phyloP scores from a whole-genome alignment of 2,329 filamentous ascomycete species.

The Alternaria sp. region DNA sequence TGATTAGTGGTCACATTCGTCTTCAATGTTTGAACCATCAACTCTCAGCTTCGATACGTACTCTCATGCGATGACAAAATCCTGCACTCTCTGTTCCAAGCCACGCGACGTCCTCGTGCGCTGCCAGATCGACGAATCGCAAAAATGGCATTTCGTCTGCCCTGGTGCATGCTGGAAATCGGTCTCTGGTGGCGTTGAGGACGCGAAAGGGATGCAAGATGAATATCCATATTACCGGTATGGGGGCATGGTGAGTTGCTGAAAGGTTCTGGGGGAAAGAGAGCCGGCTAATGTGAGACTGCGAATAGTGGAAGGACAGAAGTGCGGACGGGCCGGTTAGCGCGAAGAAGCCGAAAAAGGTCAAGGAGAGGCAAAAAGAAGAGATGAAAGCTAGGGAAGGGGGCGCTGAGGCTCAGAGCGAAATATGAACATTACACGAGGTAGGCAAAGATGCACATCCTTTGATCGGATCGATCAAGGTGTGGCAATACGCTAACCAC shows the following conservation, averaged over 20 bases:
- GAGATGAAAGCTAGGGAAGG: conserved; percentile 9
- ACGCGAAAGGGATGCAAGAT: conserved; percentile 37
- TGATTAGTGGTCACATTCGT: neutral
- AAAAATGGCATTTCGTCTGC: conserved; percentile 54
- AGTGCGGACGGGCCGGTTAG: conserved; percentile 50
- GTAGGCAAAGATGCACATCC: neutral
- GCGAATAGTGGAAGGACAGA: conserved; percentile 48
- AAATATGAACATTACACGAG: neutral
- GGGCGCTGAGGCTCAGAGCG: neutral
- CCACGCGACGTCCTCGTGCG: conserved; percentile 50
- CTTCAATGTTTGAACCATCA: neutral
- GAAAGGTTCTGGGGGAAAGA: neutral
- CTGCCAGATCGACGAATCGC: conserved; percentile 51
- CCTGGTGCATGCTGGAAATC: conserved; percentile 52
- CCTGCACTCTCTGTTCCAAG: conserved; percentile 51
- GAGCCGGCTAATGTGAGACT: conserved; percentile 10
- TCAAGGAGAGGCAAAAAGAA: conserved; percentile 44
- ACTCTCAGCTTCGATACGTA: neutral
- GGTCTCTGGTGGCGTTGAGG: conserved; percentile 53
- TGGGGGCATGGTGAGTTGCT: conserved; percentile 44
- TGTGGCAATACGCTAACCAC: neutral
- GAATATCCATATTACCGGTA: conserved; percentile 32
- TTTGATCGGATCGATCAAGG: no score
- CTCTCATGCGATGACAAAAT: conserved; percentile 35
- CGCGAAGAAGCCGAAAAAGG: conserved; percentile 51